Evolutionary conservation across 495 filamentous ascomycete genomes (phyloP).

Genomic region (Penicillium herquei): DNA sequence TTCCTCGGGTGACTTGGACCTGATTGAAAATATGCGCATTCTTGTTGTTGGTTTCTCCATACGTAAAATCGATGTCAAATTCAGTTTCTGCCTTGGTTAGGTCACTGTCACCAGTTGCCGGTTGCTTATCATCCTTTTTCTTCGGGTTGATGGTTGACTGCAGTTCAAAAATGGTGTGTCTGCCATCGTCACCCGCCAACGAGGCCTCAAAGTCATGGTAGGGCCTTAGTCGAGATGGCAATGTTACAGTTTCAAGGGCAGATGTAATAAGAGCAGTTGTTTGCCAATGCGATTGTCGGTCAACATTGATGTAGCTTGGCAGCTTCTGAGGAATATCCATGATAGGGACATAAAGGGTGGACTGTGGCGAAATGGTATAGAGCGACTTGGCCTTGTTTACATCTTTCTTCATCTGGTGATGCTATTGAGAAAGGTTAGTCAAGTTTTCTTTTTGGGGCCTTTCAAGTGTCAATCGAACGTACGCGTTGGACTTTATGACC

Average conservation of each 20-base stretch:
- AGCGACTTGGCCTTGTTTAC: slow-evolving; percentile 71
- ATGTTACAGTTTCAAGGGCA: slow-evolving; percentile 74
- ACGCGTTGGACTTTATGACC: slow-evolving; percentile 58
- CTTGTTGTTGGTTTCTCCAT: slow-evolving; percentile 36
- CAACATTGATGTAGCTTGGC: slow-evolving; percentile 60
- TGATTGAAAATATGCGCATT: slow-evolving; percentile 63
- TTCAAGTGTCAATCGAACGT: slow-evolving; percentile 16
- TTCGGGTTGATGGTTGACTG: slow-evolving; percentile 49
- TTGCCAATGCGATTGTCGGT: slow-evolving; percentile 74
- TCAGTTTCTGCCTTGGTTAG: slow-evolving; percentile 26
- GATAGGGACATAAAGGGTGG: slow-evolving; percentile 78
- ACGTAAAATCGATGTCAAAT: slow-evolving; percentile 61
- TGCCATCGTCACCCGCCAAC: slow-evolving; percentile 69
- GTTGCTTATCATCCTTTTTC: slow-evolving; percentile 14
- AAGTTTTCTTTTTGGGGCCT: no score
- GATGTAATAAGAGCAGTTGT: slow-evolving; percentile 72
- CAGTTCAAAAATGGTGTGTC: slow-evolving; percentile 76
- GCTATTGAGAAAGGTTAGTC: slow-evolving; percentile 1
- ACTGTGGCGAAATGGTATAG: slow-evolving; percentile 62
- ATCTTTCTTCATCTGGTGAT: slow-evolving; percentile 52
- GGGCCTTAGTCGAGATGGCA: slow-evolving; percentile 70
- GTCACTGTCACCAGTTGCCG: slow-evolving; percentile 11
- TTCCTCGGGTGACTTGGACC: slow-evolving; percentile 44
- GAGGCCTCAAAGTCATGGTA: slow-evolving; percentile 63
- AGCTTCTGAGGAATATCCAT: slow-evolving; percentile 56